Base-by-base conservation (phyloP, 805 yeast genomes). In the Yamadazyma sp. region DNA sequence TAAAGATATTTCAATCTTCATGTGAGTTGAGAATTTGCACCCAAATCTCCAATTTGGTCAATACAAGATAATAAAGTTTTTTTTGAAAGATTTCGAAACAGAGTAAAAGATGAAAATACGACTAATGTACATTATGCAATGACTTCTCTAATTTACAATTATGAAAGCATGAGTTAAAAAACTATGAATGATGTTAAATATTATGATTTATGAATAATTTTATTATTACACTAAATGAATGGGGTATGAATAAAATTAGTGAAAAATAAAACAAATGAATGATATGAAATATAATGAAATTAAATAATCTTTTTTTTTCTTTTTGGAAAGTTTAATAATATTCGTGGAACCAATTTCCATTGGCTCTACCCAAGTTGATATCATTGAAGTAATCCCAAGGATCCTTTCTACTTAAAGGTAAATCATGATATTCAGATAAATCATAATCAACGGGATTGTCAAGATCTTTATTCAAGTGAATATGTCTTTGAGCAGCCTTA, bases 351-450 rank as follows among this genome's bases (percentile, higher is more conserved):
- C 62, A 56, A 12, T 42, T 35, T 7, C 40, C 32, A 12, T 42
- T 48, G 14, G 28, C 25, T 2, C 27, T 13, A 9, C 45, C 44
- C 5, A 38, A 28, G 26, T 42, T 49, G 8, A 55, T 36, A 24
- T 56, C 62, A 24, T 55, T 42, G 36, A 44, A 55, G 36, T 56
- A 56, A 27, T 54, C 59, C 60, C 60, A 56, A n/a, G 56, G 35
- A 44, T 63, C 69, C 38, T 64, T 63, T 42, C 76, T 55, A 30
- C 60, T 55, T 5, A 65, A 36, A 3, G 75, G 73, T 11, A 69
- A 50, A n/a, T 61, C 66, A 4, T 60, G 47, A 35, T 48, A 23
- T 20, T 47, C 39, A 27, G 45, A 41, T 31, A 44, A 25, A 33
- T 56, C 39, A 42, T 55, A 52, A 46, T 60, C 43, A 23, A 44